A percentile compares a stretch with the other conserved stretches of the same genome.
phyloP scores from a whole-genome alignment of 2,329 filamentous ascomycete genomes.

The Apiospora rasikravindrae region DNA sequence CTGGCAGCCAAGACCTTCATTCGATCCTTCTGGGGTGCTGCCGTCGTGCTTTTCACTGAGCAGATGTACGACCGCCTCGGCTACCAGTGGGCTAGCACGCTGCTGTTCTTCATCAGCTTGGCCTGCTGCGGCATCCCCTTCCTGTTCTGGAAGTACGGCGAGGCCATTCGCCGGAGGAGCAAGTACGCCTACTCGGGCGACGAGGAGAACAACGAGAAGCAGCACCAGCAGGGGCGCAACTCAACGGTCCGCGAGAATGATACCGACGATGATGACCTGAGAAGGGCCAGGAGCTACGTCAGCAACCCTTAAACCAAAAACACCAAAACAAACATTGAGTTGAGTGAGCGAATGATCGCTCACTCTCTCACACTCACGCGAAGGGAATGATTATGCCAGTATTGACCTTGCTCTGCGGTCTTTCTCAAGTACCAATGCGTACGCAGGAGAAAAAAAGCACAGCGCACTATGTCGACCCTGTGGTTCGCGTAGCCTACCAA shows the following conservation, averaged over 20 bases:
- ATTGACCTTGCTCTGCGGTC: conserved; percentile 1
- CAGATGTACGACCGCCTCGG: conserved; percentile 80
- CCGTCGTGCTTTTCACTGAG: conserved; percentile 76
- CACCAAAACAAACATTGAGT: not conserved
- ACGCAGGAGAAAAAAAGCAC: not conserved
- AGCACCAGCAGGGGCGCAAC: conserved; percentile 19
- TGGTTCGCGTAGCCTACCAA: not conserved
- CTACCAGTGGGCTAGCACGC: conserved; percentile 75
- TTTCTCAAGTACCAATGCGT: not conserved
- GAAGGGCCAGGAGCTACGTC: conserved; percentile 51
- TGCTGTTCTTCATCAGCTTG: conserved; percentile 76
- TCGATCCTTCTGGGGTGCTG: conserved; percentile 80
- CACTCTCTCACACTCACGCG: not conserved
- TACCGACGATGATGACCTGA: conserved; percentile 45
- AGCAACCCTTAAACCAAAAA: conserved; percentile 47
- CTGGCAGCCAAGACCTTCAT: conserved; percentile 83
- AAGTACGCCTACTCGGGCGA: conserved; percentile 75
- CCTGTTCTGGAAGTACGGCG: conserved; percentile 80
- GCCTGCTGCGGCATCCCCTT: conserved; percentile 85
- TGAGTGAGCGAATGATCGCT: not conserved
- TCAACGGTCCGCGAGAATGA: conserved; percentile 39
- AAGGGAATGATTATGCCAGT: not conserved
- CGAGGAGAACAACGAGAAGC: conserved; percentile 47
- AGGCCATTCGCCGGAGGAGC: conserved; percentile 68
- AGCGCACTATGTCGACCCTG: not conserved